phyloP scores from a whole-genome alignment of 2,329 filamentous ascomycete species.

The Colletotrichum musae region DNA sequence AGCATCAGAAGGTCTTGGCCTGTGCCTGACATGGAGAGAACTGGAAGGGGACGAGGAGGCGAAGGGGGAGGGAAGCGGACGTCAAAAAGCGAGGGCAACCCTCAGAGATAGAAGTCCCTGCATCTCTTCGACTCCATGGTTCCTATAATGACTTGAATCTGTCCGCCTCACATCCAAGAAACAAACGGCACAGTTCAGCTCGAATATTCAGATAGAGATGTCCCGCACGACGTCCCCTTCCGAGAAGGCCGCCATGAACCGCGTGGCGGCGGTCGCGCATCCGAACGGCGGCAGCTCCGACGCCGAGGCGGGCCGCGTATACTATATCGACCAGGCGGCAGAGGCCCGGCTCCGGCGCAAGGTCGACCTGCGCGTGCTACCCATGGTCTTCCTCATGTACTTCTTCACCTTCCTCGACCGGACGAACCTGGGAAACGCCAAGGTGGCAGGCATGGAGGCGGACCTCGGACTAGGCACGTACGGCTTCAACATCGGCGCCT shows the following conservation, averaged over 20 bases:
- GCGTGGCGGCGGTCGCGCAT: neutral
- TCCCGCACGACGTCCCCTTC: slow-evolving; percentile 2
- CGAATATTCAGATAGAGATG: neutral
- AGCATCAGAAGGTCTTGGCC: neutral
- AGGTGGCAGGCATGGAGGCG: slow-evolving; percentile 55
- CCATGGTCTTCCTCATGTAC: slow-evolving; percentile 70
- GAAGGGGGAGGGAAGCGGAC: too few relatives aligned
- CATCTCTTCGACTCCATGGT: neutral
- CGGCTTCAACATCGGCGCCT: slow-evolving; percentile 42
- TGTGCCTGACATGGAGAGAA: too few relatives aligned
- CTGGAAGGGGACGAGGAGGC: too few relatives aligned
- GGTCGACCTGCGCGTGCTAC: slow-evolving; percentile 52
- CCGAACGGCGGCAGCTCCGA: slow-evolving; percentile 16
- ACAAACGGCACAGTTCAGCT: neutral
- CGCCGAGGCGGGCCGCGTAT: slow-evolving; percentile 40
- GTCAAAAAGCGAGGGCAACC: neutral
- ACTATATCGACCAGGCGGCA: slow-evolving; percentile 41
- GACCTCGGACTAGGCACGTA: slow-evolving; percentile 58
- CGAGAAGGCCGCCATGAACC: slow-evolving; percentile 7
- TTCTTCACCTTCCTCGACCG: slow-evolving; percentile 69
- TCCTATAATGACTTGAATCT: neutral
- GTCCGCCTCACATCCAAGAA: neutral
- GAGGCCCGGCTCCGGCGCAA: slow-evolving; percentile 43
- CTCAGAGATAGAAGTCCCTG: neutral
- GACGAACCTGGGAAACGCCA: slow-evolving; percentile 64